Percentiles rank a stretch among this genome's conserved stretches.
Evolutionary conservation across 441 rosid species (phyloP).

Genomic region (Adansonia gregorii): DNA sequence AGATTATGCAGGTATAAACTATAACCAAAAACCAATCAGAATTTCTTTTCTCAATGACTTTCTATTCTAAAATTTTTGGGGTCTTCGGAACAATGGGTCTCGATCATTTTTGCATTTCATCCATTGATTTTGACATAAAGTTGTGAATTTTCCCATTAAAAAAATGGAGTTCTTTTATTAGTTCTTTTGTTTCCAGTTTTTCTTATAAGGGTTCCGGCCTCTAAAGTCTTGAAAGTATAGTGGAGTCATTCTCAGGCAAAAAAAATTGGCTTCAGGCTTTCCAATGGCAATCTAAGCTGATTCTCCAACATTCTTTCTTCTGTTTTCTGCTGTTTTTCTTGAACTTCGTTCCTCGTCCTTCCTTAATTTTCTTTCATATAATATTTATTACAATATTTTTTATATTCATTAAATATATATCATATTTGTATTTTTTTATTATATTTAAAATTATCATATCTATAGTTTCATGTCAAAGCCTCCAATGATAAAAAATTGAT

Average conservation of each 20-base stretch:
- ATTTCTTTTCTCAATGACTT: neutral
- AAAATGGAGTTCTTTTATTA: neutral
- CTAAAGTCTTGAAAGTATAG: neutral
- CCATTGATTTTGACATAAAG: neutral
- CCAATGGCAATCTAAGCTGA: slow-evolving; percentile 12
- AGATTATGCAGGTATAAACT: slow-evolving; percentile 58
- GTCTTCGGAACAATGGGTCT: neutral
- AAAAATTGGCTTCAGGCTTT: neutral
- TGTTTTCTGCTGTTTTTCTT: neutral
- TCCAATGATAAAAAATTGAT: neutral
- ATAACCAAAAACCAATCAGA: neutral
- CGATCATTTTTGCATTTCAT: neutral
- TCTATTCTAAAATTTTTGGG: neutral
- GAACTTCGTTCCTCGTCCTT: slow-evolving; percentile 1
- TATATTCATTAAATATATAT: too few relatives aligned
- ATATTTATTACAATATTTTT: too few relatives aligned
- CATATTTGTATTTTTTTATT: too few relatives aligned
- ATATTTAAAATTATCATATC: too few relatives aligned
- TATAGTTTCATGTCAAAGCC: too few relatives aligned
- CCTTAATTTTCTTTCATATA: neutral
- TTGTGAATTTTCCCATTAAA: neutral
- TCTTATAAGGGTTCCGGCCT: neutral
- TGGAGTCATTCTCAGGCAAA: slow-evolving; percentile 28
- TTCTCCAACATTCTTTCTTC: slow-evolving; percentile 17
- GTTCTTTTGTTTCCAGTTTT: too few relatives aligned